Conservation (phyloP, 2,329 filamentous ascomycete genomes). For the Trichothecium sympodiale region DNA sequence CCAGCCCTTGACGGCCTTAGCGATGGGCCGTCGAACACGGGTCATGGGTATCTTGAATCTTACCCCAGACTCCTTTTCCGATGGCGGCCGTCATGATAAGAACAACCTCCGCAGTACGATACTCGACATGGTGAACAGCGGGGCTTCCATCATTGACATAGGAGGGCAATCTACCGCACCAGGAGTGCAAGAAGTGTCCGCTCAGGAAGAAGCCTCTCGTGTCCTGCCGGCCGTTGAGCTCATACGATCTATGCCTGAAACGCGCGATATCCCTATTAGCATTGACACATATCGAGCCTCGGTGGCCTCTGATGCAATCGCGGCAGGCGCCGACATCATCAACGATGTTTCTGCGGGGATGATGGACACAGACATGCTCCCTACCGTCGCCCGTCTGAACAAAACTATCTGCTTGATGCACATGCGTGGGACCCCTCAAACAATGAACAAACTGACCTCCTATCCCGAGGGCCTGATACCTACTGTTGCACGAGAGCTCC, state of each 20-base stretch:
- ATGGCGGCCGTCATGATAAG: constrained; percentile 58
- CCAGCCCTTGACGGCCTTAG: constrained; percentile 47
- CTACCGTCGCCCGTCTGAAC: constrained; percentile 64
- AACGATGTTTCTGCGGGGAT: constrained; percentile 86
- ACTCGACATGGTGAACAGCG: constrained; percentile 48
- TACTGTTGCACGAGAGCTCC: constrained; percentile 57
- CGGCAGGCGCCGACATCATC: constrained; percentile 78
- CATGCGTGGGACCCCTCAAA: constrained; percentile 79
- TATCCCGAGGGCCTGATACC: constrained; percentile 61
- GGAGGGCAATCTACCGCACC: constrained; percentile 91
- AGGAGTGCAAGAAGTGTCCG: constrained; percentile 54
- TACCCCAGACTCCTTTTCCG: constrained; percentile 94
- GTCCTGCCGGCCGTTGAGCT: constrained; percentile 69
- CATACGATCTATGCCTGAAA: constrained; percentile 57
- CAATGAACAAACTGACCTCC: constrained; percentile 59
- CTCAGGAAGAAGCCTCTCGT: constrained; percentile 64
- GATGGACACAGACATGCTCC: constrained; percentile 72
- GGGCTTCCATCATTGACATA: constrained; percentile 80
- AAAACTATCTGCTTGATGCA: constrained; percentile 83
- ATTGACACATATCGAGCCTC: constrained; percentile 85
- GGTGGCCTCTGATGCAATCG: constrained; percentile 67
- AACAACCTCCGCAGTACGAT: constrained; percentile 48
- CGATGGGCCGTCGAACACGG: constrained; percentile 51
- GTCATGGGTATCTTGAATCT: constrained; percentile 94
- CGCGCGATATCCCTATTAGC: constrained; percentile 59